phyloP scores from a whole-genome alignment of 495 filamentous ascomycete species.

The Tetracladium marchalianum region DNA sequence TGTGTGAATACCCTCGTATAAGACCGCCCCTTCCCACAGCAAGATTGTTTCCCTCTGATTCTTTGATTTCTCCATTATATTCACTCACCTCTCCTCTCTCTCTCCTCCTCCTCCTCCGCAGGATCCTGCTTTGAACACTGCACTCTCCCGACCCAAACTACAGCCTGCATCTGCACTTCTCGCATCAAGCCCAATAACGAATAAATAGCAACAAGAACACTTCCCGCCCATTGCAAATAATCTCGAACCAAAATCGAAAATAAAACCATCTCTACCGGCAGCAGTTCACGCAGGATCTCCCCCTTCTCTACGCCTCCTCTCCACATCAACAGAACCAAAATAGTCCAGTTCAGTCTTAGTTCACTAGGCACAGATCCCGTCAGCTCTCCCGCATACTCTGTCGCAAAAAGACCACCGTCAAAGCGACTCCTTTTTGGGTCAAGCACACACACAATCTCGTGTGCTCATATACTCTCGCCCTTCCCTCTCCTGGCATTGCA shows the following conservation, averaged over 20 bases:
- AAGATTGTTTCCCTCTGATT: not conserved
- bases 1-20: slow-evolving; percentile 5
- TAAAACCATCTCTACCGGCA: slow-evolving; percentile 7
- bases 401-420: slow-evolving; percentile 12
- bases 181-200: not conserved
- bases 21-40: slow-evolving; percentile 14
- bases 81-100: not conserved
- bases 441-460: no score
- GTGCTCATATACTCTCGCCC: no score
- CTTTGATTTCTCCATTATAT: slow-evolving; percentile 3
- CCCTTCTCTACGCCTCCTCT: slow-evolving; percentile 4
- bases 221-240: not conserved
- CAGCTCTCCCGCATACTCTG: slow-evolving; percentile 15
- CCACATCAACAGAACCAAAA: no score
- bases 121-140: slow-evolving; percentile 2
- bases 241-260: not conserved
- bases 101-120: slow-evolving; percentile 1
- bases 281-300: slow-evolving; percentile 17
- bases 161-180: not conserved
- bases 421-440: slow-evolving; percentile 4
- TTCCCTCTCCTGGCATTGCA: no score
- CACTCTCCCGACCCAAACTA: not conserved
- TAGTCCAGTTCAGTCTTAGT: no score
- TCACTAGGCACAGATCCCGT: slow-evolving; percentile 9
- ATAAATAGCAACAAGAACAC: not conserved